Evolutionary conservation across 176 grass and related monocot species (phyloP), one percentile per base, ranked within the genome.

Genomic region (Aegilops tauschii): DNA sequence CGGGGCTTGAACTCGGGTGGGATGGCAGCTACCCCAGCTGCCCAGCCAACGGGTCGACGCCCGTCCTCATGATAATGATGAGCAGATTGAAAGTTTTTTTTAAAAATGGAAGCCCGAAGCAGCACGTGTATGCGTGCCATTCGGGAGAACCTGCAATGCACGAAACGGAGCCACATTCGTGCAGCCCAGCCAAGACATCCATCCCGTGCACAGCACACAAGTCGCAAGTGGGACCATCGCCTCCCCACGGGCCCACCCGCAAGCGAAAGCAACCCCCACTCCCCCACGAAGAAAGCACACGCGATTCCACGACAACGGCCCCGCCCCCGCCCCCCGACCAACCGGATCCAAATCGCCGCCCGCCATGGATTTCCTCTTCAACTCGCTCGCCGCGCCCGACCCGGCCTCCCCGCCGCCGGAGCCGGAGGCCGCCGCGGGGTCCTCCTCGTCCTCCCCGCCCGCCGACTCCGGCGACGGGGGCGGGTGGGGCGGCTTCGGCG

Each of bases 351-450:
- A 80, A 65, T 80, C 80, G 17, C 56, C 56, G 56, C 56, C 86
- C 80, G 10, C 87, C 80, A 98, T 98, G 96, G 90, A 98, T 92
- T 98, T 98, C 91, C 95, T 98, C 91, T 98, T 98, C 91, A 95
- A 90, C 85, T 95, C 95, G 61, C 83, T 90, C 82, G 82, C 88
- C 44, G 89, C 82, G 42, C 88, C 72, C 63, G 88, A 83, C 21
- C 84, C 83, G 2, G 30, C 47, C 77, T 80, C 74, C 23, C 76
- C 62, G 65, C 17, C 28, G 69, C 3, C 54, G 4, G 73, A 64
- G 80, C 18, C 16, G 52, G 71, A 71, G 5, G 1, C 65, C 31
- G 78, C 84, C 31, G 73, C 81, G 18, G 87, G 77, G 81, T 89
- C 90, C 73, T 72, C 72, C 49, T 61, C 88, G 0, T 72, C 87